Base-by-base conservation (phyloP, 257 asterid genomes). In the Solanum neorickii region DNA sequence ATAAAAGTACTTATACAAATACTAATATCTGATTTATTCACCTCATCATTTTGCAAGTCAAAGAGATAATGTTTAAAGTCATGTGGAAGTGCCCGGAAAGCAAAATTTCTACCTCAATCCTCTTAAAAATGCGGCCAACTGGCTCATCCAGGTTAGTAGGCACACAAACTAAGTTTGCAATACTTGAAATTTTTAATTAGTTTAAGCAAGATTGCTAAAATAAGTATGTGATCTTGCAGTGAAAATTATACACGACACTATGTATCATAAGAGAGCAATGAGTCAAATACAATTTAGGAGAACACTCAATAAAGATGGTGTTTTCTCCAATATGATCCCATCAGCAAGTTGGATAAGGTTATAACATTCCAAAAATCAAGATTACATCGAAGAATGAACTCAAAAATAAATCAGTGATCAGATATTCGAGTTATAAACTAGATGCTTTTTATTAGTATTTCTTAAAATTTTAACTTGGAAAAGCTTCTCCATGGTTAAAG, bases 91-190 rank as follows among this genome's bases (percentile, higher is more conserved):
- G 62, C 44, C 37, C 18, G 15, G 23, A 74, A 23, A 83, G 7
- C 31, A 37, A 47, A 52, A 62, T 85, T 62, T 83, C 65, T 87
- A 93, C 98, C 96, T 95, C 96, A 12, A 93, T 95, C 90, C 92
- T 94, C 92, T 88, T 94, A 62, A 90, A 73, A 80, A 94, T 89
- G 49, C 87, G 98, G 80, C 98, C 98, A 80, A 94, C 87, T 39
- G 98, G 98, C 86, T 94, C 98, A 87, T 95, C 96, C 98, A 95
- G 93, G 33, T 93, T 92, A 14, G 98, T 98, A 66, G 94, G 92
- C 76, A 90, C 90, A 37, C 96, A 93, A 47, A 93, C 86, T 27
- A 95, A 92, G 86, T 93, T 95, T 77, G 98, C 98, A 35, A 95
- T 95, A 87, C 90, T 75, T 14, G 93, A 86, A 42, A 95, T 90